Conservation (phyloP, 805 yeast species). For the Cyberlindnera amylophila region DNA sequence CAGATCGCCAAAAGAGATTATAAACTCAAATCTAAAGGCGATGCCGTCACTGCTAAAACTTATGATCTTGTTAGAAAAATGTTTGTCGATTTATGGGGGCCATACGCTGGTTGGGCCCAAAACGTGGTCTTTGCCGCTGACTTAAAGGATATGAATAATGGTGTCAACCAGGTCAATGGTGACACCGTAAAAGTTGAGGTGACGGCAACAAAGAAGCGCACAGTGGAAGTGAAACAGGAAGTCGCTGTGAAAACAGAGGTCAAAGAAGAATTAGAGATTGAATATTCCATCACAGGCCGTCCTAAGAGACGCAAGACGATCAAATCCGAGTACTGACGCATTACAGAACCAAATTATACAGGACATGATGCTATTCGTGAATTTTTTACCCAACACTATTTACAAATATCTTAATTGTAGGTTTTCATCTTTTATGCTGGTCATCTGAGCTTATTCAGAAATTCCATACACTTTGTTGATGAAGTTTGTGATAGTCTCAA, state of each 20-base stretch:
- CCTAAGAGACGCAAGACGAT: constrained; percentile 26
- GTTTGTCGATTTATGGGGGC: constrained; percentile 75
- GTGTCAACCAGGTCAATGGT: constrained; percentile 40
- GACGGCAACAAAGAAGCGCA: constrained; percentile 14
- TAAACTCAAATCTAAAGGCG: constrained; percentile 40
- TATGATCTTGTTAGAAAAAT: constrained; percentile 47
- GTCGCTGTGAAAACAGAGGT: constrained; percentile 6
- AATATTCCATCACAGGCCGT: constrained; percentile 27
- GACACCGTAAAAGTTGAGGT: constrained; percentile 1
- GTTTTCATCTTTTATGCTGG: neutral
- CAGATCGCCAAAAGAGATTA: constrained; percentile 85
- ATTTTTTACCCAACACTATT: constrained; percentile 1
- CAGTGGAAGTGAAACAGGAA: constrained; percentile 5
- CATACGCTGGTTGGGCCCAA: constrained; percentile 98
- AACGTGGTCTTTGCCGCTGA: constrained; percentile 90
- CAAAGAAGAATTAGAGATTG: constrained; percentile 20
- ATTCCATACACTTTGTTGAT: constrained; percentile 18
- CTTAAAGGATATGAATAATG: constrained; percentile 65
- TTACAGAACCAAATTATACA: neutral
- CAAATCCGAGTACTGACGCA: constrained; percentile 9
- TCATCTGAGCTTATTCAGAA: neutral
- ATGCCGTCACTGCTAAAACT: constrained; percentile 29
- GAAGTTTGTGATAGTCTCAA: constrained; percentile 32
- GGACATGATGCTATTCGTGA: too few relatives aligned
- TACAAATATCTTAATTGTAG: constrained; percentile 4